Evolutionary conservation across 2,329 filamentous ascomycete species (phyloP).

Genomic region (Grosmannia huntii): DNA sequence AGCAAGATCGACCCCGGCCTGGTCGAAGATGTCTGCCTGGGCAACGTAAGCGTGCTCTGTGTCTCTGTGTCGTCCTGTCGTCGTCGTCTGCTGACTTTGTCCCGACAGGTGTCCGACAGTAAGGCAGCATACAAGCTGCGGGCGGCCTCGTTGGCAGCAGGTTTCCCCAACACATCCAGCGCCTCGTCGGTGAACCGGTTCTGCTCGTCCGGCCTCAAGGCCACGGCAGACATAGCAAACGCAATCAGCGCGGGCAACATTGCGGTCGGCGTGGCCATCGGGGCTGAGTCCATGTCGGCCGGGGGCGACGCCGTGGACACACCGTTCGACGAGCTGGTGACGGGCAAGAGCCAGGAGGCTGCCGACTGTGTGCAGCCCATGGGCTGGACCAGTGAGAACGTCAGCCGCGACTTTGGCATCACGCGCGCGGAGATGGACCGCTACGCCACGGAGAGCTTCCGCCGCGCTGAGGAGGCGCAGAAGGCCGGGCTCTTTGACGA

Average conservation of each 20-base stretch:
- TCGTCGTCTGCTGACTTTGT: background rate
- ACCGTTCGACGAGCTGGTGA: slow-evolving; percentile 67
- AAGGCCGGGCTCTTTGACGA: slow-evolving; percentile 86
- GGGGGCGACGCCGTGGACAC: slow-evolving; percentile 57
- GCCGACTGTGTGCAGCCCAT: slow-evolving; percentile 85
- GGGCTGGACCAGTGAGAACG: slow-evolving; percentile 97
- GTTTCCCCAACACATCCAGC: slow-evolving; percentile 80
- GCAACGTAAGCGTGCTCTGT: slow-evolving; percentile 52
- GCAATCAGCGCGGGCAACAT: slow-evolving; percentile 71
- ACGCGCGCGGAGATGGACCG: slow-evolving; percentile 67
- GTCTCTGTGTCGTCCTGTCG: no score
- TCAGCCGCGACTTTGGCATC: slow-evolving; percentile 81
- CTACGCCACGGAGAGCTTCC: slow-evolving; percentile 79
- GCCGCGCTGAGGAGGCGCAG: slow-evolving; percentile 77
- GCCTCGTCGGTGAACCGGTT: slow-evolving; percentile 85
- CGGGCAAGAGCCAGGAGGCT: slow-evolving; percentile 60
- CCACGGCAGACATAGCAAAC: slow-evolving; percentile 87
- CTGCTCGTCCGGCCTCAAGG: slow-evolving; percentile 93
- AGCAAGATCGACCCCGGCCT: slow-evolving; percentile 67
- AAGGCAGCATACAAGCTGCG: slow-evolving; percentile 88
- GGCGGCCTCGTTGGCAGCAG: slow-evolving; percentile 77
- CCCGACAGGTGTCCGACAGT: slow-evolving; percentile 58
- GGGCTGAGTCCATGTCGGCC: slow-evolving; percentile 77
- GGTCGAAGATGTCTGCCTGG: slow-evolving; percentile 81
- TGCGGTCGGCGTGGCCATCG: slow-evolving; percentile 74